A percentile compares a stretch with the other conserved stretches of the same genome.
Evolutionary conservation across 768 basidiomycete genomes (phyloP).

Genomic region (Leucogyrophana mollusca): DNA sequence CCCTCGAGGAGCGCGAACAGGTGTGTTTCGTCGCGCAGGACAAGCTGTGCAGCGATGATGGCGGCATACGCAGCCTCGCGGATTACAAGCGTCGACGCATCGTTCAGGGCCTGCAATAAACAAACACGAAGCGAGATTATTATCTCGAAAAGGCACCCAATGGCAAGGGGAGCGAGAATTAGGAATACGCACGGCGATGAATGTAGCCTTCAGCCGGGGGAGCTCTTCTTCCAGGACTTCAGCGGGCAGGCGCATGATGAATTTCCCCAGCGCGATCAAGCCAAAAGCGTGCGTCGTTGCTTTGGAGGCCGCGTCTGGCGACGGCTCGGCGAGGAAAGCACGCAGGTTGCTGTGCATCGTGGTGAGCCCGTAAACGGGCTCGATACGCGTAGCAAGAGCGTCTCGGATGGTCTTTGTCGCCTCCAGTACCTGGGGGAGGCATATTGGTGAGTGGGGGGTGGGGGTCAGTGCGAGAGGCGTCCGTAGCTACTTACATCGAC

Average conservation of each 20-base stretch:
- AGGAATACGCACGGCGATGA: conserved; percentile 57
- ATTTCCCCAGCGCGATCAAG: conserved; percentile 79
- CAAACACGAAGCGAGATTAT: too few relatives aligned
- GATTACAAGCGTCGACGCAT: conserved; percentile 69
- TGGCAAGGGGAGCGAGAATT: too few relatives aligned
- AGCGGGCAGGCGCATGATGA: conserved; percentile 74
- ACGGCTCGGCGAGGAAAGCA: conserved; percentile 55
- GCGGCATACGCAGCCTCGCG: conserved; percentile 81
- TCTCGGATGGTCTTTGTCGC: conserved; percentile 83
- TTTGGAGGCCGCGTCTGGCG: conserved; percentile 53
- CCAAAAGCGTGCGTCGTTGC: conserved; percentile 78
- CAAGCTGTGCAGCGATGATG: conserved; percentile 82
- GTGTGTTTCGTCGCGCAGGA: conserved; percentile 80
- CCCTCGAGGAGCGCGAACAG: conserved; percentile 79
- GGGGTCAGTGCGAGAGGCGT: too few relatives aligned
- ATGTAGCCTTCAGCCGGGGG: conserved; percentile 68
- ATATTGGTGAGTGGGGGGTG: conserved; percentile 1
- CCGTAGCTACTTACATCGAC: conserved; percentile 54
- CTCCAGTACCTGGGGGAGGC: conserved; percentile 62
- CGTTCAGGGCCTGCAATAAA: conserved; percentile 59
- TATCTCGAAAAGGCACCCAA: background rate
- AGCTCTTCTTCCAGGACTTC: conserved; percentile 88
- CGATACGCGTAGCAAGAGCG: conserved; percentile 64
- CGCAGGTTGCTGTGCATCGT: conserved; percentile 76
- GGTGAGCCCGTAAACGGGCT: conserved; percentile 82